phyloP scores from a whole-genome alignment of 345 rosid genomes.

The Salix koriyanagi region DNA sequence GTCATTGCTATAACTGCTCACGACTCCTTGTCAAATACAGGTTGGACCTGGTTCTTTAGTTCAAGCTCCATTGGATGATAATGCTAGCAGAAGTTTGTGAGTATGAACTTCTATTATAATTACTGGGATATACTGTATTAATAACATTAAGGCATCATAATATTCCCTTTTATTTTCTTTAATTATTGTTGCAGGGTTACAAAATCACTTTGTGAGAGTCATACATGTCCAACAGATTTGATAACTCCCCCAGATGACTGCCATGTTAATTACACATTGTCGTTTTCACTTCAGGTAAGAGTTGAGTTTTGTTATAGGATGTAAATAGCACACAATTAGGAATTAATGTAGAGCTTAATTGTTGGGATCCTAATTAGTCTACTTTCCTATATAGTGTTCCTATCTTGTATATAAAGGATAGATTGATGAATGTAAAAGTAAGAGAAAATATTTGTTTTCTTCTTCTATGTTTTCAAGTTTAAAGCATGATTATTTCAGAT shows the following conservation, averaged over 20 bases:
- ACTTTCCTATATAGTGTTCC: no score
- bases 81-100: slow-evolving; percentile 77
- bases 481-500: slow-evolving; percentile 14
- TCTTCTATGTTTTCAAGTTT: not conserved
- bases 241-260: slow-evolving; percentile 97
- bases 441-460: no score
- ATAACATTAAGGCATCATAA: slow-evolving; percentile 3
- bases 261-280: slow-evolving; percentile 87
- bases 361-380: no score
- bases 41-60: slow-evolving; percentile 86
- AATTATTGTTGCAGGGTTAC: slow-evolving; percentile 54
- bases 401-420: no score
- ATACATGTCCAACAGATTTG: slow-evolving; percentile 82
- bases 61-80: slow-evolving; percentile 80
- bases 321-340: no score
- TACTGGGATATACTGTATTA: slow-evolving; percentile 3
- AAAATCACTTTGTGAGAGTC: slow-evolving; percentile 63
- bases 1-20: not conserved
- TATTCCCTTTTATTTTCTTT: slow-evolving; percentile 10
- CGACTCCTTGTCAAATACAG: slow-evolving; percentile 35
- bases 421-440: no score
- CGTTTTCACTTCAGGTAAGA: slow-evolving; percentile 88
- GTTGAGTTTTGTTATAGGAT: not conserved
- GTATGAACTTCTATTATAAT: slow-evolving; percentile 37
- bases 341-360: no score